Percentiles rank a stretch among this genome's conserved stretches.
These are phyloP conservation scores for Aureobasidium sp. DNA, from an alignment of 2,329 filamentous ascomycete species.

Conservation along the genomic window DNA sequence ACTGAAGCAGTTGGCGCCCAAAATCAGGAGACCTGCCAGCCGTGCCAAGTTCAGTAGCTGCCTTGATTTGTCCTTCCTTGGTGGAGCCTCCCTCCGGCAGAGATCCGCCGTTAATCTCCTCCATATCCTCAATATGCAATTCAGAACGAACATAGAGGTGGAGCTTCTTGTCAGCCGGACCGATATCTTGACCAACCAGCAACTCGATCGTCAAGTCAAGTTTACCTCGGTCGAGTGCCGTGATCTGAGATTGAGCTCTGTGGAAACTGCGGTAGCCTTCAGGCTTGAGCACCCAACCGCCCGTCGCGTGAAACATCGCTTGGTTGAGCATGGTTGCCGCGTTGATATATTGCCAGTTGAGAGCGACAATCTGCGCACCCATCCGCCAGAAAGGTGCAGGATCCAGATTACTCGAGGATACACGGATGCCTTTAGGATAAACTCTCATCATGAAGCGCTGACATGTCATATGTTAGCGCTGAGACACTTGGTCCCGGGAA, in stretches of 20 bases:
- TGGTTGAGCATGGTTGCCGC: conserved; percentile 95
- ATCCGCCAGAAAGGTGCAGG: conserved; percentile 79
- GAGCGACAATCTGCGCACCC: conserved; percentile 80
- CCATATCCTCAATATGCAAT: conserved; percentile 66
- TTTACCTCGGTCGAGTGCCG: conserved; percentile 16
- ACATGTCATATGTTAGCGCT: neutral
- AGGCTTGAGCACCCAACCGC: conserved; percentile 82
- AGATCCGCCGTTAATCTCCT: conserved; percentile 35
- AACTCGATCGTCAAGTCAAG: conserved; percentile 64
- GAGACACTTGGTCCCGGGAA: too few species aligned
- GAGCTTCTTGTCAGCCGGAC: conserved; percentile 50
- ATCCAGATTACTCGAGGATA: conserved; percentile 79
- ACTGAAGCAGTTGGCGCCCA: conserved; percentile 34
- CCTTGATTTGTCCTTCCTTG: conserved; percentile 44
- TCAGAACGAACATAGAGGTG: conserved; percentile 71
- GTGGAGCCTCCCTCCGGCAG: conserved; percentile 40
- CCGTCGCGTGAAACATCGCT: conserved; percentile 75
- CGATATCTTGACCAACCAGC: conserved; percentile 65
- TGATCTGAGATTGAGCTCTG: conserved; percentile 10
- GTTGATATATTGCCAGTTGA: conserved; percentile 91
- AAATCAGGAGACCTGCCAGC: conserved; percentile 36
- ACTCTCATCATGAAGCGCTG: conserved; percentile 60
- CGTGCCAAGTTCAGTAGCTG: conserved; percentile 36
- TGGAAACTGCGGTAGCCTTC: conserved; percentile 51
- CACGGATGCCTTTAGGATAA: conserved; percentile 74